Evolutionary conservation across 768 basidiomycete genomes (phyloP).

Genomic region (Pleurotus ostreatus): DNA sequence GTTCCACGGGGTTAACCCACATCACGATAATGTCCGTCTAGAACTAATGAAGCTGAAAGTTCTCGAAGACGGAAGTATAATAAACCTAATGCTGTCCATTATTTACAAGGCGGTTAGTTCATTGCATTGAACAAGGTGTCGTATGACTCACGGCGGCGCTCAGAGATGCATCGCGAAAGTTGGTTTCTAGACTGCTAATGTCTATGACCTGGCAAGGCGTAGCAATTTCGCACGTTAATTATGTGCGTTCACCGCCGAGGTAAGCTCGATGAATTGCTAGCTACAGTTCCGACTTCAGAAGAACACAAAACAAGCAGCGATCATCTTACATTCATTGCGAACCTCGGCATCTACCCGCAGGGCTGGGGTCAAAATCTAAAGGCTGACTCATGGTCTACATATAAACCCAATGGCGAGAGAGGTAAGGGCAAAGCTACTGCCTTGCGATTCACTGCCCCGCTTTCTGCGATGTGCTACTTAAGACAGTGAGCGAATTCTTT

Average conservation of each 20-base stretch:
- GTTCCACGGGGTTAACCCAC: not conserved
- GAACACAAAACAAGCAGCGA: not conserved
- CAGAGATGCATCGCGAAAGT: too few relatives aligned
- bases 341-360: slow-evolving; percentile 4
- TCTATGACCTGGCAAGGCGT: not conserved
- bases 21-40: not conserved
- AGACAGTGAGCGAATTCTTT: slow-evolving; percentile 41
- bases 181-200: too few relatives aligned
- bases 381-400: not conserved
- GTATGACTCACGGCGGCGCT: not conserved
- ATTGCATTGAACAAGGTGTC: not conserved
- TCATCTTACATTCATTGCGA: not conserved
- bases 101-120: not conserved
- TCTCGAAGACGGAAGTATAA: too few relatives aligned
- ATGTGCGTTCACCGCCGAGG: not conserved
- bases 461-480: slow-evolving; percentile 51
- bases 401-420: not conserved
- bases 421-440: not conserved
- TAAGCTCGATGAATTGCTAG: too few relatives aligned
- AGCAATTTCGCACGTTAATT: not conserved
- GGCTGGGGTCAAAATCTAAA: not conserved
- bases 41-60: not conserved
- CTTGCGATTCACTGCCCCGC: slow-evolving; percentile 7
- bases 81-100: too few relatives aligned
- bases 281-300: not conserved